These are phyloP conservation scores for Penicillium glabrum DNA, from an alignment of 2,329 filamentous ascomycete species.

Conservation along the genomic window DNA sequence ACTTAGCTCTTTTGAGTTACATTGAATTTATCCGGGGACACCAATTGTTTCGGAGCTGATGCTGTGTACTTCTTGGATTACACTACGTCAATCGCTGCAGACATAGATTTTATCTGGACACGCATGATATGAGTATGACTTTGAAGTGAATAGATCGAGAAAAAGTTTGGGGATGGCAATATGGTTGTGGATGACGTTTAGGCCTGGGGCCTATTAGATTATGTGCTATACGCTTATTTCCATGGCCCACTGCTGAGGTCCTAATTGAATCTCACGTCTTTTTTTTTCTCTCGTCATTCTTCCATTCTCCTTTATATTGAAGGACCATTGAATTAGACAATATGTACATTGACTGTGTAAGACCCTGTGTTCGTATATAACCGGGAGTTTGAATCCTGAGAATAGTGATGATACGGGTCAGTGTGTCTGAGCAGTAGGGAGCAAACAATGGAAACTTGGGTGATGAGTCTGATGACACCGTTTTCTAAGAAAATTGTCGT, in stretches of 20 bases:
- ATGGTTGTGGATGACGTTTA: not conserved
- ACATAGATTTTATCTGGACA: not conserved
- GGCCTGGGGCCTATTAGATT: not conserved
- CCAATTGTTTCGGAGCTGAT: not conserved
- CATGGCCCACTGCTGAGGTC: not conserved
- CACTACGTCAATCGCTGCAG: not conserved
- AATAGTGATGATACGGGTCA: too few species aligned
- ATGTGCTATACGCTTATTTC: not conserved
- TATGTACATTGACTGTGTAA: too few species aligned
- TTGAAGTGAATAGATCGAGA: constrained; percentile 9
- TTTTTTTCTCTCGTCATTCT: not conserved
- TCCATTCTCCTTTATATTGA: too few species aligned
- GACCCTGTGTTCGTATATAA: too few species aligned
- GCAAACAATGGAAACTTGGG: too few species aligned
- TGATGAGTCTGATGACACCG: too few species aligned
- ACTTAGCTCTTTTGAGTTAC: not conserved
- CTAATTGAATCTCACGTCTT: not conserved
- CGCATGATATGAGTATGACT: constrained; percentile 11
- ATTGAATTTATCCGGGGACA: not conserved
- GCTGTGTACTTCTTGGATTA: not conserved
- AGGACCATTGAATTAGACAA: too few species aligned
- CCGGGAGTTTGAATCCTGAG: too few species aligned
- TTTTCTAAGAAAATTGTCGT: too few species aligned
- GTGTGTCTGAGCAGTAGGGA: too few species aligned
- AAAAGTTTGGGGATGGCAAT: not conserved